These are phyloP conservation scores for Cordyceps farinosa DNA, from an alignment of 2,329 filamentous ascomycete species.

Conservation along the genomic window DNA sequence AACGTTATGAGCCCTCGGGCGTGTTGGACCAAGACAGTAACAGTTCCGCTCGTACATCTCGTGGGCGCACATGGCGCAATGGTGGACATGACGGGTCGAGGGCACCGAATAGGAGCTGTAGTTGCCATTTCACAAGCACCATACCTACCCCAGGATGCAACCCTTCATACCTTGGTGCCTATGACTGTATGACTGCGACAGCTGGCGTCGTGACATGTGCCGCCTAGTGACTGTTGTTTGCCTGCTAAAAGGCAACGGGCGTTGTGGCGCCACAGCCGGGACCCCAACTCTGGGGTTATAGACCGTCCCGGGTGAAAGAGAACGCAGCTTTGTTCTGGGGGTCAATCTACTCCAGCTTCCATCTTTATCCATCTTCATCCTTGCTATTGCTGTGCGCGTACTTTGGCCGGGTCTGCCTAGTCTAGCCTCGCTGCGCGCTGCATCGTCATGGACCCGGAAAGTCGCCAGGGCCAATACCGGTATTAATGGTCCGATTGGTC, in stretches of 20 bases:
- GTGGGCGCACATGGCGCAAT: background rate
- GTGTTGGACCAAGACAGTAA: background rate
- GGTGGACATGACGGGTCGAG: background rate
- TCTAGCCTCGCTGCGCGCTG: too few relatives aligned
- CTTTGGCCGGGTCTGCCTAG: too few relatives aligned
- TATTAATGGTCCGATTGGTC: background rate
- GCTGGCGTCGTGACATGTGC: background rate
- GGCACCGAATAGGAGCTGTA: background rate
- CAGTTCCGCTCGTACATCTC: background rate
- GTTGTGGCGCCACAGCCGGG: background rate
- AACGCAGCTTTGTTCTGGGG: background rate
- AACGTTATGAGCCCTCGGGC: background rate
- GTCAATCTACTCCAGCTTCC: too few relatives aligned
- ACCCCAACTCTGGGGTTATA: background rate
- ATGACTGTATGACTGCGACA: background rate
- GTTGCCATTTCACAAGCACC: conserved; percentile 7
- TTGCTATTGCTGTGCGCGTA: too few relatives aligned
- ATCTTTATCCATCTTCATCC: too few relatives aligned
- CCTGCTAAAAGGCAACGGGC: background rate
- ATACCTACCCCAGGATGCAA: background rate
- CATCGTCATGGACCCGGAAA: background rate
- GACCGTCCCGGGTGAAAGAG: background rate
- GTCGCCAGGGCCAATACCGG: background rate
- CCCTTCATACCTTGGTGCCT: background rate
- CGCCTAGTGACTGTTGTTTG: background rate